Conservation (phyloP, 805 yeast genomes). For the Kuraishia floccosa region DNA sequence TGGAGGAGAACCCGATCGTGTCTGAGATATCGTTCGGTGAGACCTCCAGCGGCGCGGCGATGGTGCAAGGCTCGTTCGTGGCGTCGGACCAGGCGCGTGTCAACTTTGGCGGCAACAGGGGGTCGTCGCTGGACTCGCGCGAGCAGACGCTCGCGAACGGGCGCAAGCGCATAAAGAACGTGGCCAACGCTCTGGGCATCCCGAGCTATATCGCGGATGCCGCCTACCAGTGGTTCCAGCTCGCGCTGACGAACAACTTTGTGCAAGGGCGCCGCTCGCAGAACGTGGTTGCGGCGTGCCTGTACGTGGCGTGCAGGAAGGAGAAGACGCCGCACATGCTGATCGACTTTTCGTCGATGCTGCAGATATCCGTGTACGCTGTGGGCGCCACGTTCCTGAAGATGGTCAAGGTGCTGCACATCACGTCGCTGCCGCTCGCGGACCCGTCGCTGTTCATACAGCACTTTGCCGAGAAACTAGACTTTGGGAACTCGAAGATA, state of each 20-base stretch:
- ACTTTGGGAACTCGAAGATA: slow-evolving; percentile 62
- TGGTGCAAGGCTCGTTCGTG: slow-evolving; percentile 90
- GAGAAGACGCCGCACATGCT: slow-evolving; percentile 90
- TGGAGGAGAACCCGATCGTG: slow-evolving; percentile 89
- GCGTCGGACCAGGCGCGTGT: slow-evolving; percentile 81
- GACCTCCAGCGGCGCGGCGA: slow-evolving; percentile 85
- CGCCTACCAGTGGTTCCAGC: slow-evolving; percentile 80
- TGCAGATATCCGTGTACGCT: slow-evolving; percentile 86
- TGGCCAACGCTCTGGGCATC: slow-evolving; percentile 69
- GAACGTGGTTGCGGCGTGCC: slow-evolving; percentile 89
- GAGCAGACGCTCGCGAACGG: slow-evolving; percentile 88
- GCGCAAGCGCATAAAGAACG: slow-evolving; percentile 60
- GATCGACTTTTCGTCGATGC: slow-evolving; percentile 83
- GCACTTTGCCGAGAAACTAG: slow-evolving; percentile 83
- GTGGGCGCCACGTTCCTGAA: slow-evolving; percentile 94
- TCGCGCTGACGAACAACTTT: slow-evolving; percentile 79
- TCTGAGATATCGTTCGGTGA: slow-evolving; percentile 94
- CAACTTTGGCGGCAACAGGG: slow-evolving; percentile 54
- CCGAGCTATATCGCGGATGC: slow-evolving; percentile 81
- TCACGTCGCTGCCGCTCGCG: slow-evolving; percentile 70
- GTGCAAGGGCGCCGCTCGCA: slow-evolving; percentile 97
- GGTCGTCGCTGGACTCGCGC: slow-evolving; percentile 70
- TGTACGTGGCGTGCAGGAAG: slow-evolving; percentile 89
- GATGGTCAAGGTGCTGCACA: slow-evolving; percentile 78
- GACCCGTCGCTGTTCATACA: slow-evolving; percentile 93